Evolutionary conservation across 495 filamentous ascomycete species (phyloP), one percentile per base, ranked within the genome.

Genomic region (Hypoxylon intermedium): DNA sequence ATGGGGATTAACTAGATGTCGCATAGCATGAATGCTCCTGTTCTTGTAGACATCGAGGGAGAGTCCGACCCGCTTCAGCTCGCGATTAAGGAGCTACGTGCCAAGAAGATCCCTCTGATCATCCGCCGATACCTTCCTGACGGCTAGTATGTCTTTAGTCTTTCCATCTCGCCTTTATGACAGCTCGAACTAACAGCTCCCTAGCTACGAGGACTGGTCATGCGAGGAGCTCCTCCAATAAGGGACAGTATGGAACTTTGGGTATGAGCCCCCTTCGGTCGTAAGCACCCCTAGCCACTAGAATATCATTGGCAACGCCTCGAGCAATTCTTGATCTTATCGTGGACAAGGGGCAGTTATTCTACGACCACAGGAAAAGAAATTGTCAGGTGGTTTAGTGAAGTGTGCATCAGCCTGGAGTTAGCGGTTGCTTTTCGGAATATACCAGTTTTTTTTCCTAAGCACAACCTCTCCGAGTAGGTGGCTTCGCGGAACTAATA

Each of bases 41-140:
- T 98, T 16, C 83, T 98, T 20, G 94, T 98, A 30, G 94, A 98
- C 68, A 82, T 97, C 15, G 95, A 97, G 74, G 95, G 95, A 64
- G 93, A 97, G 80, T 98, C 95, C 49, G 94, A 98, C 78, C 95
- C 94, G 24, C 81, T 98, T 45, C 91, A 97, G 75, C 98, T 98
- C 69, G 95, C 94, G 11, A 87, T 96, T 73, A 98, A 98, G 76
- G 94, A 98, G 76, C 79, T 98, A 69, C 83, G 89, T 62, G 92
- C 98, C 82, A 98, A 97, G 85, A 98, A 98, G 82, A 96, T 98
- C 51, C 94, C 94, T 45, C 77, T 98, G 40, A 93, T 98, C 36
- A 89, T 98, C 43, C 85, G 94, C 69, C 84, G 94, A 66, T 98
- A 97, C 77, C 81, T 98, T 73, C 94, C 94, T 11, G 95, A 98